Evolutionary conservation across 2,329 filamentous ascomycete species (phyloP), one percentile per base, ranked within the genome.

Genomic region (Phoma sp.): DNA sequence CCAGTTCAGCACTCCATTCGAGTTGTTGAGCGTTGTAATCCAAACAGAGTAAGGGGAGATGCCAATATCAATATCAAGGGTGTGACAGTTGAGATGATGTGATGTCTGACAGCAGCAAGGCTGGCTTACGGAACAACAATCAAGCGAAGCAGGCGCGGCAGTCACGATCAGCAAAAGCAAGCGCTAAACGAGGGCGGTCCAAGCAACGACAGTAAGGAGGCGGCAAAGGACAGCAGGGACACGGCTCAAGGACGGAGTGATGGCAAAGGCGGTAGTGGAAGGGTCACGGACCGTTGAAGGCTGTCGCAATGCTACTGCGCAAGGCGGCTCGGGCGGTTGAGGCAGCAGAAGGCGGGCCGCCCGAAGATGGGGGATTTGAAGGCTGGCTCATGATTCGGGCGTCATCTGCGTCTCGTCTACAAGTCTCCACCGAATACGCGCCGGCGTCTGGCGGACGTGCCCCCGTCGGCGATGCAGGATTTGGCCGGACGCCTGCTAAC

Each of bases 221-320:
- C 54, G 43, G 47, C 21, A 27, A 50, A 25, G 38, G 29, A 40
- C 38, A 32, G 24, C 21, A 37, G 39, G 29, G 51, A 47, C 36
- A 49, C 32, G 56, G 40, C 17, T 25, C 45, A 19, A 32, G 29
- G 37, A 47, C 47, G 33, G 29, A 39, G 54, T 37, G 35, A 56
- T 37, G 56, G 38, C 41, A 50, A 49, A 55, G 15, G 52, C 22
- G 21, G 37, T 44, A 50, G 56, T 48, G 55, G 47, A 49, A 52
- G 43, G 51, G 52, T 55, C 45, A 72, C 72, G 56, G 58, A 73
- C 73, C 72, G 63, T 78, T 75, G 61, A 77, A 77, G 59, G 76
- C 74, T 47, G 74, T 69, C 62, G 74, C 73, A 35, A 74, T 70
- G 57, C 70, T 75, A 57, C 69, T 68, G 59, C 74, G 75, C 48